These are phyloP conservation scores for Saccharomyces hybrid DNA, from an alignment of 1,139 yeast species.

Conservation along the genomic window DNA sequence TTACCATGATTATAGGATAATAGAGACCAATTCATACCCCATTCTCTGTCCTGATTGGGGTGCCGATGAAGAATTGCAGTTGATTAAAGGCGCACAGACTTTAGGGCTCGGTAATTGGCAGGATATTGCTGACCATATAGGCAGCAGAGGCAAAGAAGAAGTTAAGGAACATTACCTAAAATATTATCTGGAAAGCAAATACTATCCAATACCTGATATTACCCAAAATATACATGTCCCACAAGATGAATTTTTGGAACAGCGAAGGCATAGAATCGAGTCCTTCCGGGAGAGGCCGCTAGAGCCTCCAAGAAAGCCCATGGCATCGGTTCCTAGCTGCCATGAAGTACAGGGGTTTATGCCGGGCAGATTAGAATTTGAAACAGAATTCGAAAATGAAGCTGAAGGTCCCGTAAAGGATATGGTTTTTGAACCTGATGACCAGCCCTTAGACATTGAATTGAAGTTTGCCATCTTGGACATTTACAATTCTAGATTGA, in stretches of 20 bases:
- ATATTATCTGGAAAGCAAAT: conserved; percentile 57
- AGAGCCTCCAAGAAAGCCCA: conserved; percentile 79
- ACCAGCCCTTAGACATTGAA: conserved; percentile 78
- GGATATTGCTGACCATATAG: conserved; percentile 90
- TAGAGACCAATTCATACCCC: conserved; percentile 93
- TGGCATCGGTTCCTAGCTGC: conserved; percentile 90
- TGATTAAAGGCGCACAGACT: conserved; percentile 87
- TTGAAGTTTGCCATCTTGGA: conserved; percentile 80
- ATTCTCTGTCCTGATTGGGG: conserved; percentile 92
- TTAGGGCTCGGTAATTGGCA: conserved; percentile 96
- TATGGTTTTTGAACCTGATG: conserved; percentile 92
- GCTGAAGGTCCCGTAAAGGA: conserved; percentile 93
- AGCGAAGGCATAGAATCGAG: conserved; percentile 66
- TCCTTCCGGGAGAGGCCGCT: conserved; percentile 56
- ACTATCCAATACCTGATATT: conserved; percentile 80
- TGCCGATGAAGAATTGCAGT: conserved; percentile 87
- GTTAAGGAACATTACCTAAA: conserved; percentile 74
- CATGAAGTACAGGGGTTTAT: conserved; percentile 96
- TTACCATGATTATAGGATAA: conserved; percentile 83
- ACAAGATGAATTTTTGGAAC: conserved; percentile 61
- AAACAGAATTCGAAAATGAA: conserved; percentile 91
- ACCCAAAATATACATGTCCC: conserved; percentile 58
- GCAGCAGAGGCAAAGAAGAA: conserved; percentile 86
- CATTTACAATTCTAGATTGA: conserved; percentile 80
- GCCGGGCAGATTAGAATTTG: conserved; percentile 98